Evolutionary conservation across 108 stramenopile genomes (phyloP), one percentile per base, ranked within the genome.

Genomic region (Tribonema minus): DNA sequence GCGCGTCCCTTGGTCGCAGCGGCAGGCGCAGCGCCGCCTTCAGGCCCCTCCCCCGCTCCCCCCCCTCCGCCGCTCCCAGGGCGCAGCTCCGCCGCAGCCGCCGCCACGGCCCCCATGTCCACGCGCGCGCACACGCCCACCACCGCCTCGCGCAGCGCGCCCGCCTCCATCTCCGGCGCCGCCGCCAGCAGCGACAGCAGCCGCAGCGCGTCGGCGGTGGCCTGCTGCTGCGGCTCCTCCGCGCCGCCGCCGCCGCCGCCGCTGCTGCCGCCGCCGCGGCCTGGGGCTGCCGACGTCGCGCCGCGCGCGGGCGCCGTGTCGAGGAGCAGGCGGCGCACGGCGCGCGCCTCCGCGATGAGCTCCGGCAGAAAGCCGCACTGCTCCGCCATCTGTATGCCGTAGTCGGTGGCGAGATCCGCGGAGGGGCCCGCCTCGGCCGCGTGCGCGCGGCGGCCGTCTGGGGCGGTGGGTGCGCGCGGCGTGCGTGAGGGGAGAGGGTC

Each of bases 331-430:
- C 3, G 54, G n/a, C 70, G 58, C 27, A 71, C 33, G 59, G 38
- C 29, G 23, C 71, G 71, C 37, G 71, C 71, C 38, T 72, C 71
- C 5, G 41, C 61, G n/a, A 72, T 54, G 25, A 72, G 61, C 71
- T 72, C 71, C 60, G 46, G 31, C 28, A 61, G 71, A 37, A 72
- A 37, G 20, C 71, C 71, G 71, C 71, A 72, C 61, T 61, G 61
- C 61, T 72, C 71, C 61, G 71, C 71, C 71, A 54, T 62, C 37
- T 54, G 37, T 28, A 72, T 72, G 23, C 71, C 71, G 61, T 72
- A 72, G n/a, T n/a, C n/a, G n/a, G n/a, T n/a, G n/a, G n/a, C n/a
- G n/a, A n/a, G n/a, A n/a, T n/a, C n/a, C n/a, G n/a, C n/a, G n/a
- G n/a, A n/a, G n/a, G n/a, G n/a, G n/a, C n/a, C n/a, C n/a, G n/a